Evolutionary conservation across 352 stramenopile genomes (phyloP).

Genomic region (Pythium monospermum): DNA sequence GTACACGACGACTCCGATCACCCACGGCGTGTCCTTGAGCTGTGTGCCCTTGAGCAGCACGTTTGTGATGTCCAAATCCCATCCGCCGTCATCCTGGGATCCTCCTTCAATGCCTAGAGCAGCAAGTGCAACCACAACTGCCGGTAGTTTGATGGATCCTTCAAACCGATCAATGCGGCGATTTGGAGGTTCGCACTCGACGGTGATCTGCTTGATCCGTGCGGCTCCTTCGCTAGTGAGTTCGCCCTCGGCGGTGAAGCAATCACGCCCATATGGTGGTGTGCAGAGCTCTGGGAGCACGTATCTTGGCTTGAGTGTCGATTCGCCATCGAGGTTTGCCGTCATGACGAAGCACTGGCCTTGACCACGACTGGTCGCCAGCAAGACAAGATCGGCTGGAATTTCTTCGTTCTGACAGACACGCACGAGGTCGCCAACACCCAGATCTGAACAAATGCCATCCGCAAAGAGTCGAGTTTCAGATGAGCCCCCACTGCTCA

Average conservation of each 20-base stretch:
- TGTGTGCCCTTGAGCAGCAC: conserved; percentile 37
- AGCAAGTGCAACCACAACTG: too few relatives aligned
- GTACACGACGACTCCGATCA: conserved; percentile 69
- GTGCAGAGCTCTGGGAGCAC: conserved; percentile 37
- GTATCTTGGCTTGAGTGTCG: conserved; percentile 79
- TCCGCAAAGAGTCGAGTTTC: neutral
- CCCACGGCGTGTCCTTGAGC: conserved; percentile 10
- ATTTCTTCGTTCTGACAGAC: conserved; percentile 70
- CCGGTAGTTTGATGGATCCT: conserved; percentile 41
- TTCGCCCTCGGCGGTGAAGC: conserved; percentile 28
- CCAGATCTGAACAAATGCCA: conserved; percentile 44
- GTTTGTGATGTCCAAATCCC: conserved; percentile 58
- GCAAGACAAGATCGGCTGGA: conserved; percentile 61
- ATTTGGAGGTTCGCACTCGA: conserved; percentile 46
- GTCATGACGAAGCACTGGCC: conserved; percentile 83
- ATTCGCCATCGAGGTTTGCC: conserved; percentile 85
- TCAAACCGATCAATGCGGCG: conserved; percentile 79
- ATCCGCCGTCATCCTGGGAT: neutral
- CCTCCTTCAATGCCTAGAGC: too few relatives aligned
- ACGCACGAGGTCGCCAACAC: conserved; percentile 73
- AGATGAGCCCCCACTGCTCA: neutral
- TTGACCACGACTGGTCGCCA: conserved; percentile 47
- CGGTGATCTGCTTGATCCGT: conserved; percentile 17
- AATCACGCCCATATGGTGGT: conserved; percentile 7
- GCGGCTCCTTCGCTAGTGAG: conserved; percentile 11